phyloP scores from a whole-genome alignment of 768 basidiomycete species.

The Lactifluus rugatus region DNA sequence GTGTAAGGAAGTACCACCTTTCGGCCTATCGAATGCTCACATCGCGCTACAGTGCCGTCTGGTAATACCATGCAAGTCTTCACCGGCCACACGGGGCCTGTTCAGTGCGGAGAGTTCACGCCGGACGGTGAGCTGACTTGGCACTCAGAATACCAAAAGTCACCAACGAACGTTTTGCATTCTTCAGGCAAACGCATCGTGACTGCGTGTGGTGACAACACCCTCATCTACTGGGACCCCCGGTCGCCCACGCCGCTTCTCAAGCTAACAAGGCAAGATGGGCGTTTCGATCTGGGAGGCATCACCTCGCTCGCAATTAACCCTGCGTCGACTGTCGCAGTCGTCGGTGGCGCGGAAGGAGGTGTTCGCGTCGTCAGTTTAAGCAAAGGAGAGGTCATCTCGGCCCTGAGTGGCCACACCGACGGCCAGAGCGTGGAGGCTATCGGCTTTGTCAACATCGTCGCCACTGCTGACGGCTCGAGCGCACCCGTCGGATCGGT shows the following conservation, averaged over 20 bases:
- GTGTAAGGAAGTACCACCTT: conserved; percentile 41
- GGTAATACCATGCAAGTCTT: conserved; percentile 96
- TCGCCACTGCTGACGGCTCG: conserved; percentile 43
- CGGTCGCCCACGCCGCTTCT: conserved; percentile 66
- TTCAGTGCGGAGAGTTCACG: conserved; percentile 84
- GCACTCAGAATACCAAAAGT: not conserved
- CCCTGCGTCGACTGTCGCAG: conserved; percentile 77
- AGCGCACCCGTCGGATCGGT: conserved; percentile 38
- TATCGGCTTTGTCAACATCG: conserved; percentile 71
- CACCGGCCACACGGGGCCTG: conserved; percentile 76
- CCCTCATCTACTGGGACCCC: conserved; percentile 87
- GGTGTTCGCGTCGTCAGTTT: conserved; percentile 82
- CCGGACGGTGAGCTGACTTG: conserved; percentile 57
- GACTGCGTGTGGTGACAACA: conserved; percentile 76
- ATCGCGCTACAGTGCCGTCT: conserved; percentile 62
- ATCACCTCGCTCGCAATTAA: conserved; percentile 86
- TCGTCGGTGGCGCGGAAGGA: conserved; percentile 81
- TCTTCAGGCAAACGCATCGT: conserved; percentile 73
- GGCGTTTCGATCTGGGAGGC: conserved; percentile 69
- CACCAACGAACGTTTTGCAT: conserved; percentile 5
- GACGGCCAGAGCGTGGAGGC: conserved; percentile 86
- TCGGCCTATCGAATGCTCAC: not conserved
- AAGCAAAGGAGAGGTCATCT: conserved; percentile 74
- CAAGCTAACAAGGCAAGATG: conserved; percentile 64
- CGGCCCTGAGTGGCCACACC: conserved; percentile 70